A percentile compares a stretch with the other conserved stretches of the same genome.
phyloP scores from a whole-genome alignment of 257 asterid genomes.

The Ligustrum vulgare region DNA sequence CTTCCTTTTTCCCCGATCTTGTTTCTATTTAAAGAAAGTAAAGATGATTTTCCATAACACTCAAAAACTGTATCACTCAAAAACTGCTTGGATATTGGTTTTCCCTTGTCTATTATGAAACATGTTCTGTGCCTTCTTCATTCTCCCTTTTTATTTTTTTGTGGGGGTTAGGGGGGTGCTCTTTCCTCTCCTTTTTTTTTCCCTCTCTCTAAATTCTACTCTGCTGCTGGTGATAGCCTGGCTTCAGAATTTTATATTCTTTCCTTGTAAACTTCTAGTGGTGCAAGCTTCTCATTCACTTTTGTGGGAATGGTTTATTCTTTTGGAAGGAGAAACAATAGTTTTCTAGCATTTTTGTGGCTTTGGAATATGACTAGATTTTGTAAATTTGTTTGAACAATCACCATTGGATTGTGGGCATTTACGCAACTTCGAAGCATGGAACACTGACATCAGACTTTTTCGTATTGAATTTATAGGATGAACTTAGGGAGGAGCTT shows the following conservation, averaged over 20 bases:
- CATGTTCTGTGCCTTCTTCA: neutral
- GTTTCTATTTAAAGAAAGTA: neutral
- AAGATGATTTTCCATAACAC: neutral
- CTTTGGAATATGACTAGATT: neutral
- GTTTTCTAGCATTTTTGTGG: neutral
- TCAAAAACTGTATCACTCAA: neutral
- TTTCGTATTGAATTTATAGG: constrained; percentile 37
- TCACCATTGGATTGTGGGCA: neutral
- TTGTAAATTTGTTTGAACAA: neutral
- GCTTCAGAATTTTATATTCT: neutral
- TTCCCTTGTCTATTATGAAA: neutral
- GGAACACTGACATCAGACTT: neutral
- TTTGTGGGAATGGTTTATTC: neutral
- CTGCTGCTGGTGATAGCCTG: neutral
- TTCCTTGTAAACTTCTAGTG: neutral
- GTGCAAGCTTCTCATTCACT: neutral
- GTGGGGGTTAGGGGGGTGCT: too few relatives aligned
- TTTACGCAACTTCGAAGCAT: neutral
- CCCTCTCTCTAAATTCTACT: neutral
- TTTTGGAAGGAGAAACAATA: neutral
- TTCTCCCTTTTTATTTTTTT: neutral
- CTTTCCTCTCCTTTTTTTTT: neutral
- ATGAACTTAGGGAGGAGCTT: constrained; percentile 71
- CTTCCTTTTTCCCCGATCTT: neutral
- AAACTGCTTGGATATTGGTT: neutral